phyloP scores from a whole-genome alignment of 2,329 filamentous ascomycete species.

The Alternaria panax region DNA sequence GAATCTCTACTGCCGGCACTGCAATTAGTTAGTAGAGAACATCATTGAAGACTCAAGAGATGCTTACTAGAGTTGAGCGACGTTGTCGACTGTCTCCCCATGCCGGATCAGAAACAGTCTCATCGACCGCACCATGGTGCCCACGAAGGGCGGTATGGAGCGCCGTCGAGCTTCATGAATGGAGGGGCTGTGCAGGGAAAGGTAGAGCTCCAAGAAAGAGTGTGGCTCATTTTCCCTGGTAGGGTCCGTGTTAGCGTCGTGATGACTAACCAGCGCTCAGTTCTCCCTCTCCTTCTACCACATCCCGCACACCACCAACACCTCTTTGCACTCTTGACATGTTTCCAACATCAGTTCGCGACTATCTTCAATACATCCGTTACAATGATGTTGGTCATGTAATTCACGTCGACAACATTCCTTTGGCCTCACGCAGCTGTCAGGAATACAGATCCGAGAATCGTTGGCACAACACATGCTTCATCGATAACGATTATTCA shows the following conservation, averaged over 20 bases:
- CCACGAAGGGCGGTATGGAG: slow-evolving; percentile 23
- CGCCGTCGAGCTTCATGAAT: slow-evolving; percentile 26
- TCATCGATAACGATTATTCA: too few species aligned
- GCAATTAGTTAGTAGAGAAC: slow-evolving; percentile 39
- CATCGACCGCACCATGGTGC: slow-evolving; percentile 54
- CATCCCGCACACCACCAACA: not conserved
- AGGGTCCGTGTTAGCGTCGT: slow-evolving; percentile 22
- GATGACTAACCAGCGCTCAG: slow-evolving; percentile 2
- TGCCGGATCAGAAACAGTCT: slow-evolving; percentile 81
- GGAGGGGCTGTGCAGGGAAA: not conserved
- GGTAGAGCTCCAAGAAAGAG: slow-evolving; percentile 1
- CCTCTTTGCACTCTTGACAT: not conserved
- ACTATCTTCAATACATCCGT: too few species aligned
- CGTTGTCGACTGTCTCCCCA: slow-evolving; percentile 90
- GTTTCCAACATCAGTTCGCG: not conserved
- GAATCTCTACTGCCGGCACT: slow-evolving; percentile 85
- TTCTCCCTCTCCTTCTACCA: not conserved
- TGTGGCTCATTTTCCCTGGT: slow-evolving; percentile 7
- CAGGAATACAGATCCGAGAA: too few species aligned
- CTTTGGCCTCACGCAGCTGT: too few species aligned
- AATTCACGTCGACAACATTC: too few species aligned
- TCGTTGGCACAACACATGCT: too few species aligned
- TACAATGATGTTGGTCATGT: too few species aligned
- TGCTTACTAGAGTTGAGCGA: slow-evolving; percentile 74
- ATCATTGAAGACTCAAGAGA: slow-evolving; percentile 8